Evolutionary conservation across 495 filamentous ascomycete genomes (phyloP).

Genomic region (Clohesyomyces aquaticus): DNA sequence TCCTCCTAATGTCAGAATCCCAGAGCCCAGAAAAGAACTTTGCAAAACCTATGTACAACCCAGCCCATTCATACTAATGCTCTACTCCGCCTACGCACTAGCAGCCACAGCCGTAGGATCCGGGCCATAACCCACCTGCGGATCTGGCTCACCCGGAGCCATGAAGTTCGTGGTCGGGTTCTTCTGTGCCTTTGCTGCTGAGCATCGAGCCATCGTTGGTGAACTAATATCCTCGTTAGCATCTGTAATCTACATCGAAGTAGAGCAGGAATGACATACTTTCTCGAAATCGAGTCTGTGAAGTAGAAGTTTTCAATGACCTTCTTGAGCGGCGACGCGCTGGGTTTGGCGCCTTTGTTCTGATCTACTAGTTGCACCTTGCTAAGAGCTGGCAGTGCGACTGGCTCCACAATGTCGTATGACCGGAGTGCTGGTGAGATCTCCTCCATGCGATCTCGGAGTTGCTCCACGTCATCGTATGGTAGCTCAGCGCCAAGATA

Average conservation of each 20-base stretch:
- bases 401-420: slow-evolving; percentile 88
- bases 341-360: slow-evolving; percentile 80
- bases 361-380: slow-evolving; percentile 94
- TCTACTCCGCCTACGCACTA: not conserved
- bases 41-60: not conserved
- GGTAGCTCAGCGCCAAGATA: slow-evolving; percentile 85
- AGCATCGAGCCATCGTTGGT: slow-evolving; percentile 95
- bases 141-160: slow-evolving; percentile 66
- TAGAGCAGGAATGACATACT: slow-evolving; percentile 57
- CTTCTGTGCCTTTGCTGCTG: slow-evolving; percentile 72
- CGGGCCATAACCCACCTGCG: slow-evolving; percentile 37
- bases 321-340: slow-evolving; percentile 70
- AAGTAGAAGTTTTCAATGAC: slow-evolving; percentile 96
- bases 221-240: slow-evolving; percentile 62
- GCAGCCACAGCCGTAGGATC: not conserved
- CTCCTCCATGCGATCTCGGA: slow-evolving; percentile 92
- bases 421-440: slow-evolving; percentile 84
- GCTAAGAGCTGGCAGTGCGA: slow-evolving; percentile 68
- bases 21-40: not conserved
- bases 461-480: slow-evolving; percentile 85
- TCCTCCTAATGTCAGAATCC: not conserved
- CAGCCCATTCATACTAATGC: not conserved
- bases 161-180: slow-evolving; percentile 82
- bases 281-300: slow-evolving; percentile 92
- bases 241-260: slow-evolving; percentile 21